Evolutionary conservation across 2,329 filamentous ascomycete species (phyloP), one percentile per base, ranked within the genome.

Genomic region (Rutstroemia sp.): DNA sequence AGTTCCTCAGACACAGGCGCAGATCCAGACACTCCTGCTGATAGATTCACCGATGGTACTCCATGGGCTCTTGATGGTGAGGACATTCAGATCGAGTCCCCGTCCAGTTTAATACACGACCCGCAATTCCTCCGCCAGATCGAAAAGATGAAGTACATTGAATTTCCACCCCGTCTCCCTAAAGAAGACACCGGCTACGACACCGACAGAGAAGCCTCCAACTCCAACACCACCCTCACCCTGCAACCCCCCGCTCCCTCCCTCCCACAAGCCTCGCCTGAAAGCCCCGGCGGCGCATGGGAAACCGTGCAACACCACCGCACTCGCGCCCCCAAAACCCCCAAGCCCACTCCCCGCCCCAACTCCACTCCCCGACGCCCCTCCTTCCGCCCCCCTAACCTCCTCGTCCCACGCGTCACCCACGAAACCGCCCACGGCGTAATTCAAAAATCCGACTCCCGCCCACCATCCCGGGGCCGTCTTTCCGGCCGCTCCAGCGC

Each of bases 1-100:
- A 78, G 73, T 57, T 66, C 74, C 7, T 80, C 78, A 0, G 76
- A 78, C 57, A 72, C 71, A 5, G 74, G 75, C 21, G 25, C 19
- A 3, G 52, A 55, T 23, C 73, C 76, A 0, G 70, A 71, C n/a
- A 74, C 72, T 0, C 71, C 73, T 8, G 72, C 47, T 8, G 57
- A 64, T 12, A 60, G 48, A 17, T 57, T 57, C 5, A 70, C 56
- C 68, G 69, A 54, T 2, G 58, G 57, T 14, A 60, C 60, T 5
- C 61, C 65, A 8, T 69, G 64, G 63, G 62, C 63, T 7, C 37
- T 65, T 39, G 5, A 47, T 25, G 60, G 56, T n/a, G 23, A 23
- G 2, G 61, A 64, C 10, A 55, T 16, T 1, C 60, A 64, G 30
- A 55, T 59, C 4, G 65, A 68, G 37, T 69, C 67, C 5, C 67